phyloP scores from a whole-genome alignment of 2,329 filamentous ascomycete species.

The Dactylellina sp. region DNA sequence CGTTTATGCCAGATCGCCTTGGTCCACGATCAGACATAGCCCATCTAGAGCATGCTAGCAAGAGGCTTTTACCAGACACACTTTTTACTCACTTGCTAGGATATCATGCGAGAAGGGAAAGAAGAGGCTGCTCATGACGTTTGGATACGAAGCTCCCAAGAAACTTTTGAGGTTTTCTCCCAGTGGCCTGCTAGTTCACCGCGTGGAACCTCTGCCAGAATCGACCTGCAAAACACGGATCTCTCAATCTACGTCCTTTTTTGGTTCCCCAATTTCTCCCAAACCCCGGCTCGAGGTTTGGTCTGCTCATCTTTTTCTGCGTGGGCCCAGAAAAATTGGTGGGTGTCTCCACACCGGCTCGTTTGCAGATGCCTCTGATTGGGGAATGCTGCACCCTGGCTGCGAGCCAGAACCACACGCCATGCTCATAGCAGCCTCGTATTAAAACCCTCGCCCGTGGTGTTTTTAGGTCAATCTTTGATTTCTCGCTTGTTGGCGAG shows the following conservation, averaged over 20 bases:
- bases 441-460: no score
- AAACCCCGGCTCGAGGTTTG: background rate
- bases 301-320: background rate
- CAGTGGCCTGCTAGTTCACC: no score
- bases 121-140: slow-evolving; percentile 41
- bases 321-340: background rate
- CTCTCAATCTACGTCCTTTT: no score
- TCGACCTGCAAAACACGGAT: background rate
- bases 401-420: background rate
- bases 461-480: no score
- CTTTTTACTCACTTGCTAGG: background rate
- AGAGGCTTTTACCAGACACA: background rate
- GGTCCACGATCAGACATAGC: background rate
- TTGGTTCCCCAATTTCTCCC: no score
- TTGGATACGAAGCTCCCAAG: slow-evolving; percentile 30
- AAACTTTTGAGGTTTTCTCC: no score
- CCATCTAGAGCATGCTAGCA: no score
- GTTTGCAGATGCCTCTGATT: slow-evolving; percentile 9
- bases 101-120: slow-evolving; percentile 23
- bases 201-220: no score
- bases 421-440: background rate
- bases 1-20: background rate
- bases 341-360: background rate
- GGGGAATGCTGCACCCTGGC: background rate
- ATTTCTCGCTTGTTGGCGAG: no score